phyloP scores from a whole-genome alignment of 1,139 yeast species.

The Lodderomyces pseudojiufengensis region DNA sequence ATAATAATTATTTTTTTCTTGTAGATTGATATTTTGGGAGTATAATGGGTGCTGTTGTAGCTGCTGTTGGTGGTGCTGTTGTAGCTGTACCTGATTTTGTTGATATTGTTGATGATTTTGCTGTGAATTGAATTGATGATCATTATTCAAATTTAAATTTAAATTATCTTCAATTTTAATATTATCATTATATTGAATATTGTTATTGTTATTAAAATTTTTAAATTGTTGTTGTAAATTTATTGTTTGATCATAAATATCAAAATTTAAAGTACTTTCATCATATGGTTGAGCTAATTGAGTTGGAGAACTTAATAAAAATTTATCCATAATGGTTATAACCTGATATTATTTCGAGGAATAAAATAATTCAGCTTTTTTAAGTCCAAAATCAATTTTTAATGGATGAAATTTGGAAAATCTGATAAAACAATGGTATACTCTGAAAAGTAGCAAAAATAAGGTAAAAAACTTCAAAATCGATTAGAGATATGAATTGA shows the following conservation, averaged over 20 bases:
- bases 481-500: too few species aligned
- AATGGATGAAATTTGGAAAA: too few species aligned
- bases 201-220: too few species aligned
- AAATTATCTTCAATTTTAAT: too few species aligned
- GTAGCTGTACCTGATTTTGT: conserved; percentile 1
- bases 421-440: too few species aligned
- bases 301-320: conserved; percentile 44
- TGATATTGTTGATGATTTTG: conserved; percentile 3
- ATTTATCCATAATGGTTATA: conserved; percentile 35
- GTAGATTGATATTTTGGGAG: background rate
- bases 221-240: conserved; percentile 4
- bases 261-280: conserved; percentile 8
- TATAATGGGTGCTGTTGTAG: background rate
- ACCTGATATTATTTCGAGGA: background rate
- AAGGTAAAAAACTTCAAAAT: too few species aligned
- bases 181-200: too few species aligned
- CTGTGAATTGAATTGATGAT: background rate
- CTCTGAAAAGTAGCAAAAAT: too few species aligned
- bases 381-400: too few species aligned
- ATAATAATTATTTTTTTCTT: too few species aligned
- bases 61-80: conserved; percentile 3
- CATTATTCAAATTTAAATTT: too few species aligned
- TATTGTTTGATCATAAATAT: conserved; percentile 8
- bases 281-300: conserved; percentile 37
- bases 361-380: background rate